Conservation (phyloP, 306 rosid genomes). For the Crataegus laevigata region DNA sequence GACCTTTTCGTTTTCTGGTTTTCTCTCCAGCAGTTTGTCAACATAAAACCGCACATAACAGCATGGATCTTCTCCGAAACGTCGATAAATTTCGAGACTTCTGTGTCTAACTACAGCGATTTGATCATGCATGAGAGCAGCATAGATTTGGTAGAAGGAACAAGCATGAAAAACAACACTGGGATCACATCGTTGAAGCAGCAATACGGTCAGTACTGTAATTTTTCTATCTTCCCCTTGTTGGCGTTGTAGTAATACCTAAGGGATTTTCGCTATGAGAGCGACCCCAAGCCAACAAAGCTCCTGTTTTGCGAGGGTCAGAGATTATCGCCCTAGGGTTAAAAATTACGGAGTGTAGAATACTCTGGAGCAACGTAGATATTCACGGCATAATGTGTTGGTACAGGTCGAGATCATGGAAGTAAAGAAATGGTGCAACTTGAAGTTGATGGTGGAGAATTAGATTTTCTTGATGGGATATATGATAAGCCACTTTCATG, state of each 20-base stretch:
- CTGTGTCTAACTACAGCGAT: neutral
- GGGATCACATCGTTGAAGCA: conserved; percentile 2
- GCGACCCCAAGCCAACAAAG: no score
- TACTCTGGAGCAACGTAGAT: neutral
- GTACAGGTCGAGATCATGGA: conserved; percentile 4
- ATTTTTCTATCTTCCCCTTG: no score
- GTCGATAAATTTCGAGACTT: no score
- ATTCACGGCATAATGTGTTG: no score
- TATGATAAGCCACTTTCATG: conserved; percentile 27
- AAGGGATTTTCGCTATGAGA: neutral
- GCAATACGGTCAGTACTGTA: conserved; percentile 5
- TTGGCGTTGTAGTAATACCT: neutral
- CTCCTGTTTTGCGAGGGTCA: no score
- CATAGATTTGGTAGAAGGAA: neutral
- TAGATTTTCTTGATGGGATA: conserved; percentile 9
- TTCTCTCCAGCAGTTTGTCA: neutral
- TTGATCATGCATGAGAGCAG: conserved; percentile 2
- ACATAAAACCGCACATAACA: neutral
- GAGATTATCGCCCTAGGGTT: neutral
- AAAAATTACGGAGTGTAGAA: neutral
- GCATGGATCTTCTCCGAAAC: neutral
- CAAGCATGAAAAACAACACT: neutral
- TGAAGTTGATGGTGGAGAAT: conserved; percentile 11
- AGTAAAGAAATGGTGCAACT: conserved; percentile 13
- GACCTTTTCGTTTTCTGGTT: neutral